Evolutionary conservation across 306 rosid genomes (phyloP).

Genomic region (Cicer chorassanicum): DNA sequence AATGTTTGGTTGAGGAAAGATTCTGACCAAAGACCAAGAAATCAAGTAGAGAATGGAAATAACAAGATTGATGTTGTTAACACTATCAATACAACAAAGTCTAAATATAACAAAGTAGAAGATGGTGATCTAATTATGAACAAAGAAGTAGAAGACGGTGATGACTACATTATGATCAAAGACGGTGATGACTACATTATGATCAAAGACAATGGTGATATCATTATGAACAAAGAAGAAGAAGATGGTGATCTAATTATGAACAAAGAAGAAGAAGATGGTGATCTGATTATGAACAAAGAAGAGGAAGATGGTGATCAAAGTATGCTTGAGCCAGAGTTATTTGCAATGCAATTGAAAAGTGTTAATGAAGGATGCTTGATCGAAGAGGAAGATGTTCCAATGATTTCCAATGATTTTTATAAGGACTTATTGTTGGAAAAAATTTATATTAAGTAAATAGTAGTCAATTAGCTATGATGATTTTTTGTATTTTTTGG

Average conservation of each 20-base stretch:
- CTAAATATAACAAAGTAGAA: neutral
- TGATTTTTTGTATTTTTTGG: too few species aligned
- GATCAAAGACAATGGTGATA: too few species aligned
- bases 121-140: too few species aligned
- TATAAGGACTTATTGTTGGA: neutral
- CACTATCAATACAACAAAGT: neutral
- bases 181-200: too few species aligned
- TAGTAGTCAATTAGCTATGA: neutral
- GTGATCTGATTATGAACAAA: too few species aligned
- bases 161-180: too few species aligned
- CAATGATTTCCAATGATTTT: slow-evolving; percentile 13
- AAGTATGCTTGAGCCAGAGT: neutral
- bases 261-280: too few species aligned
- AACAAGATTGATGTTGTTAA: neutral
- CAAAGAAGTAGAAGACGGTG: too few species aligned
- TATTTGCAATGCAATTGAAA: slow-evolving; percentile 11
- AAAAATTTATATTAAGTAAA: neutral
- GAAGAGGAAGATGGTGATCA: neutral
- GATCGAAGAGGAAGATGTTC: neutral
- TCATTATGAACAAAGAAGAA: too few species aligned
- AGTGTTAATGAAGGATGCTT: neutral
- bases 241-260: too few species aligned
- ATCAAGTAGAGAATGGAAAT: neutral
- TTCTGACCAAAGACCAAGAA: neutral
- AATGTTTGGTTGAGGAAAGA: neutral